Evolutionary conservation across 1,284 basidiomycete species (phyloP).

Genomic region (Trichosporon sp.): DNA sequence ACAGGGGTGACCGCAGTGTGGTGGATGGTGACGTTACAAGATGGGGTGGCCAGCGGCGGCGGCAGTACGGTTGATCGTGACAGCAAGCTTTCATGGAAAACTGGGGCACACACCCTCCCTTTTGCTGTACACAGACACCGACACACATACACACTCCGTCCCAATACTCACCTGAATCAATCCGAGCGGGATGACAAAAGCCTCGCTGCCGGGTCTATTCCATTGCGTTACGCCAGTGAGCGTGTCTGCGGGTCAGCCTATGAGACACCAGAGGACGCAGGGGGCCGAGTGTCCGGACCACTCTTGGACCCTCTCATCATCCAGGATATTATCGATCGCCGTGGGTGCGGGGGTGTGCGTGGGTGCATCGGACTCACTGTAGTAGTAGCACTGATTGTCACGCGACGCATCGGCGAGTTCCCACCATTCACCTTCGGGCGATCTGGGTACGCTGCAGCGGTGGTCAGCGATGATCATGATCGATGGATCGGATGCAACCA

Average conservation of each 20-base stretch:
- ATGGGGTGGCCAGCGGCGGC: not conserved
- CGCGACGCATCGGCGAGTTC: conserved; percentile 75
- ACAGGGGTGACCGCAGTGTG: not conserved
- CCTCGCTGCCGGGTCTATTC: conserved; percentile 64
- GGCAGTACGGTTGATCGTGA: not conserved
- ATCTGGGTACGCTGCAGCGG: conserved; percentile 64
- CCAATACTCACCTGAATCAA: conserved; percentile 61
- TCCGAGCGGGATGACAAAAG: conserved; percentile 82
- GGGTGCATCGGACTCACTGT: conserved; percentile 52
- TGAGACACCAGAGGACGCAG: not conserved
- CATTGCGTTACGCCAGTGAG: conserved; percentile 80
- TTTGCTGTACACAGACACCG: too few species aligned
- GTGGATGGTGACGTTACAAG: not conserved
- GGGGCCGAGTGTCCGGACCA: not conserved
- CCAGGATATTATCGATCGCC: not conserved
- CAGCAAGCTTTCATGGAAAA: not conserved
- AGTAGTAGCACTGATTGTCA: conserved; percentile 79
- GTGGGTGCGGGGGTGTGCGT: not conserved
- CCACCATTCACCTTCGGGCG: conserved; percentile 87
- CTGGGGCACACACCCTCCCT: not conserved
- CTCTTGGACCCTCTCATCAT: not conserved
- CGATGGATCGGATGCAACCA: not conserved
- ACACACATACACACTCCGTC: not conserved
- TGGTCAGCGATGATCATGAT: conserved; percentile 6
- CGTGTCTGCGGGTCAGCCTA: conserved; percentile 50